Base-by-base conservation (phyloP, 257 asterid species). In the Solanum corneliomulleri region DNA sequence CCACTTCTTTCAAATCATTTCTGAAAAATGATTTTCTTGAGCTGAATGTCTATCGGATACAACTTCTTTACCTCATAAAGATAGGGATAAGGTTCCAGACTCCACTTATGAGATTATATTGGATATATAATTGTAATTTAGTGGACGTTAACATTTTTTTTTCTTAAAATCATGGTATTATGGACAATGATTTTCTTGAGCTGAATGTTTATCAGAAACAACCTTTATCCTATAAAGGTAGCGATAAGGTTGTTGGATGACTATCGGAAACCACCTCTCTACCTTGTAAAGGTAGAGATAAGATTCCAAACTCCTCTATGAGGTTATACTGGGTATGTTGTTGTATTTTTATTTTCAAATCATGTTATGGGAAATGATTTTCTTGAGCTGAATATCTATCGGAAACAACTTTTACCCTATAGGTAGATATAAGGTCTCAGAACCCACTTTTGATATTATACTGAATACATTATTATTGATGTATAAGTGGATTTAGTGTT, bases 381-480 rank as follows among this genome's bases (percentile, higher is more conserved):
- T 52, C 0, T 52, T 52, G 62, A 52, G 62, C 11, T 52, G 62
- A 52, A 18, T 52, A n/a, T 52, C 62, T 52, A 52, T 52, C n/a
- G 62, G 4, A 52, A 52, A 52, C 4, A 52, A 18, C n/a, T 11
- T 52, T 52, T 52, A 52, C 0, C n/a, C n/a, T 18, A 18, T 52
- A 2, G 1, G 23, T 52, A 52, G 62, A 52, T 7, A 56, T 56
- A 56, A 56, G n/a, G 25, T 7, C 7, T 2, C 4, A 56, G 62
- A 52, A 1, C 2, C 2, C 11, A 52, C 10, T 52, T 52, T 2
- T 52, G 8, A 15, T 4, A 52, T 16, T 52, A 52, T 52, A 52
- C 1, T 6, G 21, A 0, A 15, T 49, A 49, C n/a, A n/a, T n/a
- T 15, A 3, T 5, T 5, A 15, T 49, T 15, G 1, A 0, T 1